These are phyloP conservation scores for Vararia minispora DNA, from an alignment of 768 basidiomycete species.

Conservation along the genomic window DNA sequence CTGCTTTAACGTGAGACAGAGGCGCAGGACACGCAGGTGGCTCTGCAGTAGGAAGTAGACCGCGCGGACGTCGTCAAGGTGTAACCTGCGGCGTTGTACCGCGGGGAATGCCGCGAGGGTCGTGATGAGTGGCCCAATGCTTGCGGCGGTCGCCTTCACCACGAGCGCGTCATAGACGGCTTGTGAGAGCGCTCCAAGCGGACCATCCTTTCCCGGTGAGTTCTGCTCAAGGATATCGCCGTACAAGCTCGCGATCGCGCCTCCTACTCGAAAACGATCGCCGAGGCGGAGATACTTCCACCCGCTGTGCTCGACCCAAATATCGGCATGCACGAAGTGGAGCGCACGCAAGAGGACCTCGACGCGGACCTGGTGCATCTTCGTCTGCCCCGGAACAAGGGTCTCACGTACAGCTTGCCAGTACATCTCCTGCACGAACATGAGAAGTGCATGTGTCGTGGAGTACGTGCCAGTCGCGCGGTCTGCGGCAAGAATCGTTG, in stretches of 20 bases:
- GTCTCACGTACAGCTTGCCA: constrained; percentile 55
- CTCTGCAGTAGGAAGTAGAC: constrained; percentile 61
- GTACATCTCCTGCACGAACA: constrained; percentile 67
- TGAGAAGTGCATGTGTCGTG: constrained; percentile 70
- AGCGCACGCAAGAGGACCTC: constrained; percentile 74
- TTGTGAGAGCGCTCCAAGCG: constrained; percentile 50
- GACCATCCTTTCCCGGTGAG: constrained; percentile 43
- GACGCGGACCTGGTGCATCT: constrained; percentile 65
- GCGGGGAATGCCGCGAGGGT: constrained; percentile 52
- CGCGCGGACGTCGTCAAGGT: constrained; percentile 58
- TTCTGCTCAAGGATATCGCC: constrained; percentile 52
- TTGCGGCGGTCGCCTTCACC: constrained; percentile 63
- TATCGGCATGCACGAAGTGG: constrained; percentile 71
- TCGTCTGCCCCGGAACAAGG: constrained; percentile 38
- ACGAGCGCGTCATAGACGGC: constrained; percentile 62
- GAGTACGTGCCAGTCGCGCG: constrained; percentile 66
- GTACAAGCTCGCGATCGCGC: constrained; percentile 56
- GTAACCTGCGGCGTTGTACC: constrained; percentile 46
- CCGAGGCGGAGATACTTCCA: constrained; percentile 83
- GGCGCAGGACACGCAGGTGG: constrained; percentile 47
- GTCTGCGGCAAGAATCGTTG: constrained; percentile 58
- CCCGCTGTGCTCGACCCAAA: constrained; percentile 76
- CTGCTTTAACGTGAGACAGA: constrained; percentile 58
- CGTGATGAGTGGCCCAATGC: constrained; percentile 71
- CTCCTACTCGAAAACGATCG: constrained; percentile 76